Conservation (phyloP, 2,329 filamentous ascomycete species). For the Cladophialophora yegresii region DNA sequence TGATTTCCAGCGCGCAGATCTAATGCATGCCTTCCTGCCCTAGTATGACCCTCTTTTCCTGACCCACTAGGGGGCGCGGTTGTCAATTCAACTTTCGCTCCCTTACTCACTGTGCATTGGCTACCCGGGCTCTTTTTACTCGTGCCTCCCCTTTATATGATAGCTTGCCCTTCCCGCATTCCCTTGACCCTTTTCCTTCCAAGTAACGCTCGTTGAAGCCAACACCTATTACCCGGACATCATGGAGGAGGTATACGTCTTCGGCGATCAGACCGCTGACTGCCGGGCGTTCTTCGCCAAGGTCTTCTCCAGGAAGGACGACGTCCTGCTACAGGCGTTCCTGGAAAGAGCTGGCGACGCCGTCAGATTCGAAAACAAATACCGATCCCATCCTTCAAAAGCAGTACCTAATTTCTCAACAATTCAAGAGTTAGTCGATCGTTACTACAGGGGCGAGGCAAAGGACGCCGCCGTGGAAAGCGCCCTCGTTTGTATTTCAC, state of each 20-base stretch:
- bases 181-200: constrained; percentile 23
- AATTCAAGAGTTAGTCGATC: constrained; percentile 38
- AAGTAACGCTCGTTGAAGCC: constrained; percentile 36
- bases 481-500: constrained; percentile 48
- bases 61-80: constrained; percentile 34
- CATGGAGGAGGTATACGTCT: constrained; percentile 47
- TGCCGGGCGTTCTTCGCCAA: constrained; percentile 47
- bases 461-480: constrained; percentile 47
- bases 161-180: constrained; percentile 29
- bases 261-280: constrained; percentile 51
- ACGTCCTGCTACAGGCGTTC: constrained; percentile 47
- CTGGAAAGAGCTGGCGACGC: constrained; percentile 48
- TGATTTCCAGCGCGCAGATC: constrained; percentile 37
- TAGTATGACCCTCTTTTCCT: constrained; percentile 17
- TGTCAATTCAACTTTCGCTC: constrained; percentile 24
- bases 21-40: constrained; percentile 29
- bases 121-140: constrained; percentile 36
- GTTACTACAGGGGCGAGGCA: constrained; percentile 37
- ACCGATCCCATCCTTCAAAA: constrained; percentile 36
- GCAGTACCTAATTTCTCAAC: constrained; percentile 38
- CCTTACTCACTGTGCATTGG: constrained; percentile 22
- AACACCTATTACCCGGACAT: constrained; percentile 26
- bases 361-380: constrained; percentile 45
- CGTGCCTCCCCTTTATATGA: constrained; percentile 33
- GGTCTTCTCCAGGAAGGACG: constrained; percentile 47